Percentiles rank a stretch among this genome's conserved stretches.
phyloP scores from a whole-genome alignment of 225 moss, liverwort and hornwort species.

The Takakia lepidozioides region DNA sequence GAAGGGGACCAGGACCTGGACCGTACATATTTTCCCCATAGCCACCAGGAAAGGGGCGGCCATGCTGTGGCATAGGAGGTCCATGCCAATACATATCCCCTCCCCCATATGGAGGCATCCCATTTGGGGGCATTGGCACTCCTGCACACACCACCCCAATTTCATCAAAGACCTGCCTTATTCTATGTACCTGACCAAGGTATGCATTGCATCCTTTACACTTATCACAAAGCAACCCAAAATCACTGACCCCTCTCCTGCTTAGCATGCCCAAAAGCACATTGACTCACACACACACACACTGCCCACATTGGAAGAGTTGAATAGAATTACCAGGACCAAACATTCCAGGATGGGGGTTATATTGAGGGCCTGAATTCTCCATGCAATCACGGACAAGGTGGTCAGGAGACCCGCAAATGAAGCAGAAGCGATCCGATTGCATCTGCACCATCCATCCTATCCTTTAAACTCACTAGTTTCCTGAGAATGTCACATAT shows the following conservation, averaged over 20 bases:
- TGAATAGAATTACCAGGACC: conserved; percentile 50
- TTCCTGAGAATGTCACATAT: no score
- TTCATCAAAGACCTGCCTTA: no score
- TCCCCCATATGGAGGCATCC: conserved; percentile 68
- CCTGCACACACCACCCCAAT: no score
- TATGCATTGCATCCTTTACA: no score
- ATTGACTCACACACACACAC: no score
- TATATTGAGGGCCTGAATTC: conserved; percentile 67
- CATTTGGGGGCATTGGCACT: conserved; percentile 50
- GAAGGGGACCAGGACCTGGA: conserved; percentile 65
- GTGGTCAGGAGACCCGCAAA: conserved; percentile 96
- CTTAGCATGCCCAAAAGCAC: no score
- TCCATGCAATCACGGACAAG: conserved; percentile 92
- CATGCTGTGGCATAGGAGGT: conserved; percentile 73
- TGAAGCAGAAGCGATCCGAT: conserved; percentile 81
- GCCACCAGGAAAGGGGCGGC: conserved; percentile 55
- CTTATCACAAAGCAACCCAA: no score
- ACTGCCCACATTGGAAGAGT: no score
- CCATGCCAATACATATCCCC: conserved; percentile 94
- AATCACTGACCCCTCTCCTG: no score
- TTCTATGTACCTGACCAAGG: no score
- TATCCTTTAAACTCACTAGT: no score
- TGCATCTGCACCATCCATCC: conserved; percentile 28
- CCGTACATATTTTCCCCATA: conserved; percentile 86
- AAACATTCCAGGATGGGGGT: conserved; percentile 79